phyloP scores from a whole-genome alignment of 495 filamentous ascomycete species.

The Xylaria grammica region DNA sequence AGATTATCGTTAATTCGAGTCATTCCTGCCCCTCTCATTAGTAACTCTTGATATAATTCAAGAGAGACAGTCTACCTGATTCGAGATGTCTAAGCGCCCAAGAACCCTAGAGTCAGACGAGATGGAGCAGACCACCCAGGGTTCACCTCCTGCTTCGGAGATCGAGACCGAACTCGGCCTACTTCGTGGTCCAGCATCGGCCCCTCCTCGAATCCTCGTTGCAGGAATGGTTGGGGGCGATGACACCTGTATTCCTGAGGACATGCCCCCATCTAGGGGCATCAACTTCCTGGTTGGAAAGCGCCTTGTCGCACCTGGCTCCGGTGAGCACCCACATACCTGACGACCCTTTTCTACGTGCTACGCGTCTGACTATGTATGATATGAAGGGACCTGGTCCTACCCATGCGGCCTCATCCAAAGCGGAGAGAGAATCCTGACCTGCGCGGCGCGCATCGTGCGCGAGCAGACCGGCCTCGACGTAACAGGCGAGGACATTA shows the following conservation, averaged over 20 bases:
- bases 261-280: neutral
- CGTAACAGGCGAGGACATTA: slow-evolving; percentile 5
- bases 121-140: too few species aligned
- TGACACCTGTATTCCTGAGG: neutral
- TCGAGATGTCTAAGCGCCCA: slow-evolving; percentile 4
- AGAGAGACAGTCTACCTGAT: neutral
- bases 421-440: slow-evolving; percentile 5
- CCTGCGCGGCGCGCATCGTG: slow-evolving; percentile 7
- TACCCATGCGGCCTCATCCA: slow-evolving; percentile 16
- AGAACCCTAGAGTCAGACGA: neutral
- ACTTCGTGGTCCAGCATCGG: neutral
- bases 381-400: slow-evolving; percentile 10
- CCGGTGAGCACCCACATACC: slow-evolving; percentile 9
- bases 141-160: neutral
- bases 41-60: too few species aligned
- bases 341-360: neutral
- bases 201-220: neutral
- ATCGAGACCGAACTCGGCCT: neutral
- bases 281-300: slow-evolving; percentile 14
- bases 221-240: neutral
- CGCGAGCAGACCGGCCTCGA: slow-evolving; percentile 11
- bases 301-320: slow-evolving; percentile 15
- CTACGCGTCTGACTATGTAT: slow-evolving; percentile 4
- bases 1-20: too few species aligned
- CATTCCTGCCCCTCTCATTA: too few species aligned